A percentile compares a stretch with the other conserved stretches of the same genome.
These are phyloP conservation scores for Yarrowia sp. DNA, from an alignment of 805 yeast genomes.

Conservation along the genomic window DNA sequence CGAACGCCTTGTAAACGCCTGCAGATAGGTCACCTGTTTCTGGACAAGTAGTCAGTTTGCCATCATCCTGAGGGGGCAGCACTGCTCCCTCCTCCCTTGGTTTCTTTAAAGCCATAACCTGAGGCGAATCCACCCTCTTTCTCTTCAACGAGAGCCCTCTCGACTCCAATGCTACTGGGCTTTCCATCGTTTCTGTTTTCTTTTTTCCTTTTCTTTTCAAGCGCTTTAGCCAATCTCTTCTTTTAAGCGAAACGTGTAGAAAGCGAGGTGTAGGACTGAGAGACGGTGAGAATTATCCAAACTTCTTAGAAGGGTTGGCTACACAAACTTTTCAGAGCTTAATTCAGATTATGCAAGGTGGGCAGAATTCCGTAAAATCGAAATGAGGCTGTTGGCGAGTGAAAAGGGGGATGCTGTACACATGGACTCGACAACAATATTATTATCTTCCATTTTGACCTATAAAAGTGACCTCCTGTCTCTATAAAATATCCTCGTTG, in stretches of 20 bases:
- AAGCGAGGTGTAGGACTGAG: conserved; percentile 20
- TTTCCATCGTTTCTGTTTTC: conserved; percentile 25
- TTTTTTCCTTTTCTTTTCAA: background rate
- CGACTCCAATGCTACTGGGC: conserved; percentile 39
- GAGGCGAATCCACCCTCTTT: conserved; percentile 37
- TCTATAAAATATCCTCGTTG: background rate
- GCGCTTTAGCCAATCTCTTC: background rate
- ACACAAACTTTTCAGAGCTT: conserved; percentile 35
- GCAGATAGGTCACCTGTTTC: conserved; percentile 38
- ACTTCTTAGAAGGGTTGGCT: conserved; percentile 1
- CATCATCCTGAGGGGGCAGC: conserved; percentile 24
- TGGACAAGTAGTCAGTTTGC: conserved; percentile 11
- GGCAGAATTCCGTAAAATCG: conserved; percentile 9
- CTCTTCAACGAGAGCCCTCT: conserved; percentile 38
- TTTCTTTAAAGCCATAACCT: conserved; percentile 32
- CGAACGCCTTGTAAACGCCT: conserved; percentile 51
- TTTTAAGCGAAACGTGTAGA: conserved; percentile 1
- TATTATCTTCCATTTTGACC: too few species aligned
- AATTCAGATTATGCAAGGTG: conserved; percentile 35
- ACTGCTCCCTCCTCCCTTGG: conserved; percentile 31
- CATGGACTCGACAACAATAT: too few species aligned
- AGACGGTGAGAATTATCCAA: background rate
- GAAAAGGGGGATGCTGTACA: too few species aligned
- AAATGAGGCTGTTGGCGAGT: too few species aligned
- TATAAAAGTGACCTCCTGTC: background rate